phyloP scores from a whole-genome alignment of 306 rosid genomes.

The Ormosia semicastrata region DNA sequence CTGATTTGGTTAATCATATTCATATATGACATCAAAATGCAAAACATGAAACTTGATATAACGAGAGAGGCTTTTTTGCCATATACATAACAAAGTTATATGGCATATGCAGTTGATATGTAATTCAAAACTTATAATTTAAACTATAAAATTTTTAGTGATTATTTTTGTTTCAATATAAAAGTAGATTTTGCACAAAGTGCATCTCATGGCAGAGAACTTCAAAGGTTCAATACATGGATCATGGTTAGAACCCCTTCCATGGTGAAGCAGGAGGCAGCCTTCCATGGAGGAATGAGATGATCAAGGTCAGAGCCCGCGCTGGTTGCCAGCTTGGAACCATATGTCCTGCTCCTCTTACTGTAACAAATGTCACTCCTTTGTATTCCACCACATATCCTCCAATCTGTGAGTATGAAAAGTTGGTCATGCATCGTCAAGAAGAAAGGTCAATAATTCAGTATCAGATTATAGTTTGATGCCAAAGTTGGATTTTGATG shows the following conservation, averaged over 20 bases:
- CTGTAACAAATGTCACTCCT: conserved; percentile 48
- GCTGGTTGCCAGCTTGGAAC: conserved; percentile 68
- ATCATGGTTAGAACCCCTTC: not conserved
- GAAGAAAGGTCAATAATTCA: not conserved
- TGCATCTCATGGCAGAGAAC: not conserved
- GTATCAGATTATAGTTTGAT: not conserved
- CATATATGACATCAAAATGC: not conserved
- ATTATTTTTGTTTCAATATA: not conserved
- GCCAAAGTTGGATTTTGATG: not conserved
- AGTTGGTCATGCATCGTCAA: not conserved
- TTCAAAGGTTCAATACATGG: not conserved
- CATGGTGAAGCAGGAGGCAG: conserved; percentile 41
- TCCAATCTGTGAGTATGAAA: conserved; percentile 42
- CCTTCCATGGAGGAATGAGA: conserved; percentile 42
- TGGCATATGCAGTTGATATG: not conserved
- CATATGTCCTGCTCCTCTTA: conserved; percentile 61
- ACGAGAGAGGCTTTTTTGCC: not conserved
- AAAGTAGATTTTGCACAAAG: not conserved
- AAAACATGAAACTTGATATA: not conserved
- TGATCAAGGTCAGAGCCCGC: conserved; percentile 47
- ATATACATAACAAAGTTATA: not conserved
- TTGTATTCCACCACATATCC: conserved; percentile 53
- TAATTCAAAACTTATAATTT: not conserved
- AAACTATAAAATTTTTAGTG: not conserved
- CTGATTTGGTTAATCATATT: not conserved